Base-by-base conservation (phyloP, 257 asterid species). In the Primulina eburnea region DNA sequence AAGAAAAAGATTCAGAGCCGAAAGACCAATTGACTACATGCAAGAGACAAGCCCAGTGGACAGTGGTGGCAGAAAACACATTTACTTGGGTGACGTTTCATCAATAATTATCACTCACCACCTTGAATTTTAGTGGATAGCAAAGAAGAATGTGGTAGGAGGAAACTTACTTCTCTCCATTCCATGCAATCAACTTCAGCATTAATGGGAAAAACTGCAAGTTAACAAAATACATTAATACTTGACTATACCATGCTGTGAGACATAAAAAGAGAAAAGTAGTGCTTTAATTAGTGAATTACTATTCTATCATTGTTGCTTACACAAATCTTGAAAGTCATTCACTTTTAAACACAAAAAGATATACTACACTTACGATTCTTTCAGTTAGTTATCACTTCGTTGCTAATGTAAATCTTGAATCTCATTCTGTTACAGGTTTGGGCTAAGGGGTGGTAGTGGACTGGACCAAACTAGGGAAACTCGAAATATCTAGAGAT, bases 181-280 rank as follows among this genome's bases (percentile, higher is more conserved):
- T 93, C 97, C 97, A 93, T 61, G 99, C 97, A 77, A 93, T 82
- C 82, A 93, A 79, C 86, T 93, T 93, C 80, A 93, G 88, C 82
- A 90, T 59, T 70, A 93, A 81, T 0, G 97, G 99, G 84, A 93
- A 93, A 83, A 86, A 90, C 96, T 93, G 94, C 92, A 81, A 52
- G 74, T 71, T 68, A 38, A 62, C 70, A 67, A 76, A 62, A 64
- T 58, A 85, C 67, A 76, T 82, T 62, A 80, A 28, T 28, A 28
- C 78, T 72, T 28, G 65, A 33, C 38, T 40, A 43, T 37, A 56
- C n/a, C 17, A 60, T 2, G 10, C 33, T 67, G 71, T 11, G 62
- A 71, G 59, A 70, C 66, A 38, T 17, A 8, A 57, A 65, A 50
- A 43, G 60, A 55, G 59, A 59, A 47, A 32, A 53, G 12, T 20